Evolutionary conservation across 306 rosid species (phyloP), one percentile per base, ranked within the genome.

Genomic region (Arachis hypogaea): DNA sequence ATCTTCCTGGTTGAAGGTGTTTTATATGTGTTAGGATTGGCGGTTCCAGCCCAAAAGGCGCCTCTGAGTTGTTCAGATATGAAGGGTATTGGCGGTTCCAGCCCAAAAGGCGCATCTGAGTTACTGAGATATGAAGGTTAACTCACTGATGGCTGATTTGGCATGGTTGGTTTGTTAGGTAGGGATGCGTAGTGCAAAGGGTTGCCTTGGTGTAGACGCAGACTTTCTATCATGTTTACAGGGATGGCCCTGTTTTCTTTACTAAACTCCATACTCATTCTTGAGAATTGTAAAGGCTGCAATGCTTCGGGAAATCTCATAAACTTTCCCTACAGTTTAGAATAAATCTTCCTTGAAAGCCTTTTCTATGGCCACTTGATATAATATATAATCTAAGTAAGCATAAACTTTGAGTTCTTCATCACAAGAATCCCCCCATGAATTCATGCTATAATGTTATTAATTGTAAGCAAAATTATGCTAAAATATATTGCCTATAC

Each of bases 181-280:
- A 83, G 73, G 65, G 81, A 77, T 42, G 73, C 68, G 74, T 82
- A 87, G 59, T 72, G 89, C 71, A 84, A 72, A 4, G 88, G 72
- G 55, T 85, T 75, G 57, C 83, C 95, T 82, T 78, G 96, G 67
- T 77, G 85, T 63, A 82, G 63, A 66, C 83, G 84, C 73, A 78
- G 74, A 55, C 84, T 80, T 64, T 82, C 68, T 60, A 83, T 5
- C 83, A 76, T 75, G 80, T 75, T 82, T 73, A 71, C 63, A 81
- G 80, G 89, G 74, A 61, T 62, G 61, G 90, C 61, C 71, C 85
- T 75, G 83, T 80, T 87, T 75, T 85, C 90, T 64, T 86, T 93
- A 12, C 82, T 69, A 14, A 82, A 74, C 68, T 87, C 89, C 82
- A 76, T 80, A 76, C 89, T 68, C 76, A 77, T 73, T 69, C 73